Conservation (phyloP, 2,329 filamentous ascomycete genomes). For the Colletotrichum nymphaeae region DNA sequence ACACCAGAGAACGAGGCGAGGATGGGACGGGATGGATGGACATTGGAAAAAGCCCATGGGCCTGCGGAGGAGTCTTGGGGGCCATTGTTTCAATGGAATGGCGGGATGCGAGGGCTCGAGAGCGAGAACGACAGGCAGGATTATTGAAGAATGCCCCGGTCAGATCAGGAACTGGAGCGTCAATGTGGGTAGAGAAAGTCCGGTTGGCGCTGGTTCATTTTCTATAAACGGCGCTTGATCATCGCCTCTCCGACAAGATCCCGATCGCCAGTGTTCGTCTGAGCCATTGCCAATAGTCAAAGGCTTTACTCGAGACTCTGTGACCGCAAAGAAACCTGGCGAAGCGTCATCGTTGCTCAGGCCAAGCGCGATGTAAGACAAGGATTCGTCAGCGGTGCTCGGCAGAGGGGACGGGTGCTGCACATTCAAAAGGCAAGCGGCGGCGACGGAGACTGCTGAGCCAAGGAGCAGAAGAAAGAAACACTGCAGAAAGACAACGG, state of each 20-base stretch:
- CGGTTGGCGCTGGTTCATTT: neutral
- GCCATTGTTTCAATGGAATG: slow-evolving; percentile 1
- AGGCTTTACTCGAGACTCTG: neutral
- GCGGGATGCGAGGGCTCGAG: neutral
- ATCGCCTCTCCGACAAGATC: neutral
- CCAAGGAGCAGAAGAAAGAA: neutral
- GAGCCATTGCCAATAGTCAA: neutral
- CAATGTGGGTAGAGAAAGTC: neutral
- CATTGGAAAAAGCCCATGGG: neutral
- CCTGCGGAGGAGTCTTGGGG: neutral
- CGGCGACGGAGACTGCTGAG: neutral
- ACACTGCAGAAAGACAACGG: neutral
- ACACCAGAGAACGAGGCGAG: neutral
- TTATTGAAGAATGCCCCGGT: neutral
- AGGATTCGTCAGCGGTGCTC: neutral
- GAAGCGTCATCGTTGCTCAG: neutral
- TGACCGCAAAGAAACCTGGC: neutral
- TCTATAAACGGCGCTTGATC: neutral
- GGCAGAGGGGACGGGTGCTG: slow-evolving; percentile 5
- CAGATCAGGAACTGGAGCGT: neutral
- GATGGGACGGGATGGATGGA: neutral
- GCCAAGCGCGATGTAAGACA: neutral
- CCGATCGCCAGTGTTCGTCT: too few relatives aligned
- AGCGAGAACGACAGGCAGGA: neutral
- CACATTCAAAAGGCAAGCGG: neutral